phyloP scores from a whole-genome alignment of 441 rosid genomes.

The Isatis lusitanica region DNA sequence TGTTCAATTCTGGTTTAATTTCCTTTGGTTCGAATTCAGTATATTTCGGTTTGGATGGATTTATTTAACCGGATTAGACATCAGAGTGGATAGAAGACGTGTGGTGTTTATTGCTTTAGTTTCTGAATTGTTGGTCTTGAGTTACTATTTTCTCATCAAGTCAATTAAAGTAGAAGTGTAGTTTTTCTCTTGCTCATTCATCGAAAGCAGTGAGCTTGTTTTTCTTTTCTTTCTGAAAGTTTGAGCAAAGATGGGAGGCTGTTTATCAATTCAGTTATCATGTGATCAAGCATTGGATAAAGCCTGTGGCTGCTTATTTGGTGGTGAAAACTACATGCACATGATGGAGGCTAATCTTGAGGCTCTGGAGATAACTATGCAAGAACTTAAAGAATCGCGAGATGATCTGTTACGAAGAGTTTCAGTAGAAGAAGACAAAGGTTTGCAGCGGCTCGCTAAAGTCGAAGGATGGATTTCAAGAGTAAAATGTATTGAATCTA shows the following conservation, averaged over 20 bases:
- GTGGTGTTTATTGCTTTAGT: no score
- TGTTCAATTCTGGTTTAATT: no score
- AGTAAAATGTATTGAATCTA: neutral
- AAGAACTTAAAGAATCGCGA: neutral
- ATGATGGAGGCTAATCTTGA: neutral
- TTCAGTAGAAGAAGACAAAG: neutral
- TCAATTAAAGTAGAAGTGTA: no score
- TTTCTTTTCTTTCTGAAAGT: neutral
- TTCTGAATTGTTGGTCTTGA: no score
- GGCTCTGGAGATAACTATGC: neutral
- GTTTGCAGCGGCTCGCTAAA: no score
- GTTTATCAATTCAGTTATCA: neutral
- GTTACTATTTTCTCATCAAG: no score
- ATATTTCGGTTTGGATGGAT: no score
- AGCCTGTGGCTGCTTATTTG: neutral
- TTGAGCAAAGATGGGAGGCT: neutral
- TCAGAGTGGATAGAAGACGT: no score
- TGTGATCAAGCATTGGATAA: neutral
- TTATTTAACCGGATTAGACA: no score
- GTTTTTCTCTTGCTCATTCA: neutral
- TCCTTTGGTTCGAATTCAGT: no score
- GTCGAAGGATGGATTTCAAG: slow-evolving; percentile 3
- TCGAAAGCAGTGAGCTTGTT: neutral
- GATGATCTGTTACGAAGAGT: neutral
- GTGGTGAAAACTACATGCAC: neutral